Evolutionary conservation across 768 basidiomycete species (phyloP).

Genomic region (Nidularia sp.): DNA sequence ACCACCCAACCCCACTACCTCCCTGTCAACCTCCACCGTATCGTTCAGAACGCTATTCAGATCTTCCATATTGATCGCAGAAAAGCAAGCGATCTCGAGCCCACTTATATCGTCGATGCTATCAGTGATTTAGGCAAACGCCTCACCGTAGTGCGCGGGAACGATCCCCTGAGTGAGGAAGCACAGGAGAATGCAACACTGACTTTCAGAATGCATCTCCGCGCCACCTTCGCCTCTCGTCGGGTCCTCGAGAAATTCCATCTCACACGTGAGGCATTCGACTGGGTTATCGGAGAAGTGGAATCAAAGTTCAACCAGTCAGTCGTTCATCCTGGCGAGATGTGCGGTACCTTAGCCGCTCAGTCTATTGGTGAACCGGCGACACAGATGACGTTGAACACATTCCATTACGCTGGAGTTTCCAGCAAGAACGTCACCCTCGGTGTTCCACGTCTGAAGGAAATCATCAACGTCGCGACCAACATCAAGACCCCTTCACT

Average conservation of each 20-base stretch:
- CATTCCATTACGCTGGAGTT: slow-evolving; percentile 99
- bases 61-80: slow-evolving; percentile 97
- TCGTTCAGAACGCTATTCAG: slow-evolving; percentile 92
- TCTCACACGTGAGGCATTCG: slow-evolving; percentile 89
- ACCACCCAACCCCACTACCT: slow-evolving; percentile 77
- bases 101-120: slow-evolving; percentile 78
- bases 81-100: slow-evolving; percentile 90
- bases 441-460: slow-evolving; percentile 98
- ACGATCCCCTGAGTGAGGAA: slow-evolving; percentile 67
- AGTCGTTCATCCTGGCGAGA: slow-evolving; percentile 90
- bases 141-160: slow-evolving; percentile 84
- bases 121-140: slow-evolving; percentile 73
- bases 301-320: slow-evolving; percentile 96
- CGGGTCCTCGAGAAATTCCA: slow-evolving; percentile 87
- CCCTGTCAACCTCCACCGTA: slow-evolving; percentile 93
- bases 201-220: slow-evolving; percentile 90
- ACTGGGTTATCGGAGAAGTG: slow-evolving; percentile 96
- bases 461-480: slow-evolving; percentile 98
- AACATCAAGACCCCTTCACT: slow-evolving; percentile 98
- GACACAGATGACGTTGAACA: slow-evolving; percentile 99
- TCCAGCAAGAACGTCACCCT: slow-evolving; percentile 99
- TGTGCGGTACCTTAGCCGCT: slow-evolving; percentile 97
- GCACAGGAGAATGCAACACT: slow-evolving; percentile 88
- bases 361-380: slow-evolving; percentile 99
- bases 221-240: slow-evolving; percentile 82